Conservation (phyloP, 2,329 filamentous ascomycete genomes). For the Colletotrichum sp. region DNA sequence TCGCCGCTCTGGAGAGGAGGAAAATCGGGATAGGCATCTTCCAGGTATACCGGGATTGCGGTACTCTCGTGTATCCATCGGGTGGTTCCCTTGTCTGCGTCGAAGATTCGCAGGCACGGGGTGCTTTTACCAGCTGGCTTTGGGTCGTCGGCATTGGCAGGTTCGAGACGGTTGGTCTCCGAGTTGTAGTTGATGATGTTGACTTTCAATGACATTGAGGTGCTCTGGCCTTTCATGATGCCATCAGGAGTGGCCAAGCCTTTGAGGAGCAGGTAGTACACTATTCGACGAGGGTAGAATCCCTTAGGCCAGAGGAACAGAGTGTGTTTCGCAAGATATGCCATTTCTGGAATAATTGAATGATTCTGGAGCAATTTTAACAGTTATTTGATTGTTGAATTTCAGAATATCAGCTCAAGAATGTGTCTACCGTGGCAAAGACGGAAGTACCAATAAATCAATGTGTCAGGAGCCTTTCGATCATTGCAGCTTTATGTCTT, state of each 20-base stretch:
- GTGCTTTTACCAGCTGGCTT: conserved; percentile 21
- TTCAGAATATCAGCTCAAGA: not conserved
- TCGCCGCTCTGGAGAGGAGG: not conserved
- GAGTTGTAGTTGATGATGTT: conserved; percentile 10
- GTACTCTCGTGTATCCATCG: conserved; percentile 24
- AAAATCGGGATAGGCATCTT: conserved; percentile 13
- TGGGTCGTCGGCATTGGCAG: conserved; percentile 18
- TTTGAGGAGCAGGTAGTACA: conserved; percentile 25
- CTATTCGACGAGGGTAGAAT: conserved; percentile 24
- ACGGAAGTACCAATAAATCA: accelerated
- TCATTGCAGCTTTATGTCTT: not conserved
- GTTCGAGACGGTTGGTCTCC: not conserved
- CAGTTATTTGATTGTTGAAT: not conserved
- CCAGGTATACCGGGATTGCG: conserved; percentile 22
- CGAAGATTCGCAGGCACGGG: conserved; percentile 22
- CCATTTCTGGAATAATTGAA: not conserved
- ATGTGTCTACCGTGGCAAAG: accelerated
- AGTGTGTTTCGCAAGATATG: conserved; percentile 7
- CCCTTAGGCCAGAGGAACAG: conserved; percentile 26
- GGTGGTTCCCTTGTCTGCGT: not conserved
- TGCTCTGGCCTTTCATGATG: conserved; percentile 19
- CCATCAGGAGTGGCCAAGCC: conserved; percentile 20
- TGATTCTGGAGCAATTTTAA: not conserved
- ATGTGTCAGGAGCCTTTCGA: not conserved
- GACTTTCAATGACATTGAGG: conserved; percentile 10